phyloP scores from a whole-genome alignment of 2,329 filamentous ascomycete genomes.

The Penicillium corylophilum region DNA sequence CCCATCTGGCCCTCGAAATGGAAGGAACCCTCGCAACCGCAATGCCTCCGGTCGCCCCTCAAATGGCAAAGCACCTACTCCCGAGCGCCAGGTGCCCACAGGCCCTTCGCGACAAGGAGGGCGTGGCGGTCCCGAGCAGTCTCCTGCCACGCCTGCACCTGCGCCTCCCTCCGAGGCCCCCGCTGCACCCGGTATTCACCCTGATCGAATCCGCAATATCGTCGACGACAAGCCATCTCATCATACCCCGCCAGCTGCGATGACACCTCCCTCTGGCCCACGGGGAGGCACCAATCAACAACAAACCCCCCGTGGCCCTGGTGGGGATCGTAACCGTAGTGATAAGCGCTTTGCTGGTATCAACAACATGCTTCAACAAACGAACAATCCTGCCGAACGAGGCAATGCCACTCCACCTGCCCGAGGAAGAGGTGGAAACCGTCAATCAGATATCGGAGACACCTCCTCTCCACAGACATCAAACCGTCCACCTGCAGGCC shows the following conservation, averaged over 20 bases:
- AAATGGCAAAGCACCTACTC: conserved; percentile 22
- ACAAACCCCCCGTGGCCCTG: conserved; percentile 37
- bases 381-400: conserved; percentile 35
- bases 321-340: conserved; percentile 41
- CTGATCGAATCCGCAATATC: conserved; percentile 50
- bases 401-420: conserved; percentile 35
- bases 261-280: conserved; percentile 43
- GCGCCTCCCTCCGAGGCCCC: conserved; percentile 33
- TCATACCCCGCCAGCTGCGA: conserved; percentile 26
- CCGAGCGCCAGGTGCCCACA: conserved; percentile 45
- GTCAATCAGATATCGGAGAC: conserved; percentile 34
- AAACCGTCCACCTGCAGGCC: conserved; percentile 32
- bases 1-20: conserved; percentile 56
- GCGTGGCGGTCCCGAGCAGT: conserved; percentile 35
- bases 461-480: conserved; percentile 31
- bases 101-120: conserved; percentile 43
- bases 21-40: conserved; percentile 27
- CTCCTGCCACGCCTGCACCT: conserved; percentile 28
- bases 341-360: conserved; percentile 50
- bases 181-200: conserved; percentile 52
- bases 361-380: conserved; percentile 50
- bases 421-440: conserved; percentile 41
- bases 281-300: conserved; percentile 38
- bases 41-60: conserved; percentile 29
- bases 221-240: conserved; percentile 33